Evolutionary conservation across 2,329 filamentous ascomycete genomes (phyloP), one percentile per base, ranked within the genome.

Genomic region (Pyrenophora seminiperda): DNA sequence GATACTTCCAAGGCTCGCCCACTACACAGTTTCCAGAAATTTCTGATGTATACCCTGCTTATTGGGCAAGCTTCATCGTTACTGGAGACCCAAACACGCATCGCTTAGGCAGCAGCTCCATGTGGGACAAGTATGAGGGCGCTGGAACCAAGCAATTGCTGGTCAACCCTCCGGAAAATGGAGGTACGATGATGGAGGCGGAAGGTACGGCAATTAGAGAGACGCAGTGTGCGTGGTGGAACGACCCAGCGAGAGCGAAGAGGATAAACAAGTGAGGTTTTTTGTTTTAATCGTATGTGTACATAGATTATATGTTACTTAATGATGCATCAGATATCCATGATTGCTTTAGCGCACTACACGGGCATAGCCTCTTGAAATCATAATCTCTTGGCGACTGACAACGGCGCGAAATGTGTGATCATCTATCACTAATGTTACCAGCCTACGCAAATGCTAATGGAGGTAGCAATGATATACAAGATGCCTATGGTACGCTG

Each of bases 41-140:
- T 9, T 40, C 67, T 1, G 57, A 66, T 2, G 46, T 71, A 6
- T 73, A 74, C 41, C 63, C 63, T 41, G 63, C 62, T 5, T 74
- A 73, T 29, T 68, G 64, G 49, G 70, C 70, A 3, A 71, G 66
- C 39, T 74, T 73, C 31, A 57, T 74, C 2, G 63, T 68, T 2
- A 65, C 59, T 19, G 72, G 70, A 2, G 51, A 73, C 40, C 72
- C 72, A 4, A 74, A 73, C 41, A 67, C 56, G 4, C 54, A 62
- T 38, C 46, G 54, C 6, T 44, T 58, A 9, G 27, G 50, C 11
- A 61, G 59, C 11, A 61, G 65, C 10, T 56, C 64, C 3, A 41
- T 44, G 6, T 73, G 71, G 72, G 65, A 68, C 11, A 51, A 41
- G 14, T 74, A 73, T 41, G 50, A 53, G 19, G 47, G 49, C 1